Evolutionary conservation across 1,139 yeast species (phyloP), one percentile per base, ranked within the genome.

Genomic region (Candida mesenterica): DNA sequence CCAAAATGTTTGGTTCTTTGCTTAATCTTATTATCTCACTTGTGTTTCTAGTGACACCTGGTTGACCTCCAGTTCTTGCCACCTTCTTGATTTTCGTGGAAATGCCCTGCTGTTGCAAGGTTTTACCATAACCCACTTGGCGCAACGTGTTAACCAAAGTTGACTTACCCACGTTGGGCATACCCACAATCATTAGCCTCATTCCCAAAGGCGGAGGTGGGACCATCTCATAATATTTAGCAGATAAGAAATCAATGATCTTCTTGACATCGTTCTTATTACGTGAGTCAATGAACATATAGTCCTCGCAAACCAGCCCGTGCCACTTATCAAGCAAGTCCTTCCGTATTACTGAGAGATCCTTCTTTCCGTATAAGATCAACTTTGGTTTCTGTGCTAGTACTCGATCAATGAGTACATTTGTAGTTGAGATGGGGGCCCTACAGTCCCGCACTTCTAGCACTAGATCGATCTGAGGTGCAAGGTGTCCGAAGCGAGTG

Each of bases 161-260:
- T n/a, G 96, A 86, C 57, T 92, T 92, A 1, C 98, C 98, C n/a
- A 89, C 96, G 56, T 92, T 92, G 1, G 98, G 98, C 95, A 92
- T 86, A 0, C 98, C 98, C 8, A 85, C 80, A 32, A 92, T 78
- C 68, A 90, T 68, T 35, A 85, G 58, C 24, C 90, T 62, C 33
- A 85, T 63, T 0, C 98, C 97, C 37, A 89, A 61, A 0, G 97
- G 97, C 0, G 95, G 92, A 1, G 82, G 79, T 0, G 90, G 79
- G 5, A 56, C 59, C 71, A 79, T 67, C 3, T 51, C 44, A 19
- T 57, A 44, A 45, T 74, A 71, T 37, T 65, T 62, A 38, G 68
- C 61, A 29, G 67, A 66, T 12, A 87, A 65, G 15, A 65, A 49
- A 6, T 72, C 68, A 18, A 85, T 62, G 9, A 89, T 61, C 32